phyloP scores from a whole-genome alignment of 2,329 filamentous ascomycete species.

The Hirsutella rhossiliensis region DNA sequence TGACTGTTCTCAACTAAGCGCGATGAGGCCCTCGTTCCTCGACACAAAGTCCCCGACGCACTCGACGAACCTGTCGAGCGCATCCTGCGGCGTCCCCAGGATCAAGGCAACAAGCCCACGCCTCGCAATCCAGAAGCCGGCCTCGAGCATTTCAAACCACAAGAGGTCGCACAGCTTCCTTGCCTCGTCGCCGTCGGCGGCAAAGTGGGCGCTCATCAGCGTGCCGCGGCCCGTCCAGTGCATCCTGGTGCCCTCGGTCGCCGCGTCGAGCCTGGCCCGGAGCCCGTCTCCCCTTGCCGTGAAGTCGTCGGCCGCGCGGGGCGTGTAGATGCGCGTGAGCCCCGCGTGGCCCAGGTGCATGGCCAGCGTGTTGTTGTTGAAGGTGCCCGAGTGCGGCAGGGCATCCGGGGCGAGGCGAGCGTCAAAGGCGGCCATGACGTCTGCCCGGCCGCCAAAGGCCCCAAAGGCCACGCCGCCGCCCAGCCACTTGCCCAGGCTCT shows the following conservation, averaged over 20 bases:
- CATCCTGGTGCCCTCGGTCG: constrained; percentile 21
- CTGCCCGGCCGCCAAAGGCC: constrained; percentile 48
- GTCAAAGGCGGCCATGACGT: constrained; percentile 48
- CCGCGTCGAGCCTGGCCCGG: constrained; percentile 15
- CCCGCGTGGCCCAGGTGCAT: constrained; percentile 41
- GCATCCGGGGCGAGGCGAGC: constrained; percentile 23
- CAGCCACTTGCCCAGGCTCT: constrained; percentile 53
- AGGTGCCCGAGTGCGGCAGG: constrained; percentile 48
- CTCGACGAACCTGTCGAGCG: constrained; percentile 27
- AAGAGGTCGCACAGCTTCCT: constrained; percentile 26
- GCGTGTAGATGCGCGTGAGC: constrained; percentile 21
- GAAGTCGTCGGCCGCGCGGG: constrained; percentile 17
- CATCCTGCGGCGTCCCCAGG: constrained; percentile 23
- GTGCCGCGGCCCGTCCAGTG: constrained; percentile 24
- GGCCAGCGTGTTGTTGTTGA: constrained; percentile 53
- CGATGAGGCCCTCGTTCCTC: constrained; percentile 10
- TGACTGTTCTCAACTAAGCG: too few relatives aligned
- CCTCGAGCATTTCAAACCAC: constrained; percentile 33
- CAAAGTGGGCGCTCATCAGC: constrained; percentile 24
- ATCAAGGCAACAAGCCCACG: constrained; percentile 29
- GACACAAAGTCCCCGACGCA: constrained; percentile 22
- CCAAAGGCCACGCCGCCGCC: constrained; percentile 57
- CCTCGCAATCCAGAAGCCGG: constrained; percentile 28
- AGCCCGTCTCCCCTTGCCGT: constrained; percentile 19
- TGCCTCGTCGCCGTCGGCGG: constrained; percentile 19